Evolutionary conservation across 2,329 filamentous ascomycete genomes (phyloP).

Genomic region (Colletotrichum incanum): DNA sequence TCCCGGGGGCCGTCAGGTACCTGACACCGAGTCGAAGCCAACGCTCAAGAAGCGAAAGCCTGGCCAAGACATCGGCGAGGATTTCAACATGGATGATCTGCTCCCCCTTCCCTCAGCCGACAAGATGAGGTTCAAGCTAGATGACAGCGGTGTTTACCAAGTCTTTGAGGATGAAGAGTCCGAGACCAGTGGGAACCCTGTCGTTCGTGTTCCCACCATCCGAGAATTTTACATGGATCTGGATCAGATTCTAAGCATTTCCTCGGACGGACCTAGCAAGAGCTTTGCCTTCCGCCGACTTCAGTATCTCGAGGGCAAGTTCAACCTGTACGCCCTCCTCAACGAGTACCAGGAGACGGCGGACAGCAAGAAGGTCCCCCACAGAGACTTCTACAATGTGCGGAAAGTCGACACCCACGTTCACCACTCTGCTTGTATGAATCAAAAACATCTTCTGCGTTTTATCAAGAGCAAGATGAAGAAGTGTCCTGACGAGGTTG

Average conservation of each 20-base stretch:
- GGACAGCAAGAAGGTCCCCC: constrained; percentile 97
- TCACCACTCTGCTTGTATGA: constrained; percentile 99
- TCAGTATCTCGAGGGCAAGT: constrained; percentile 97
- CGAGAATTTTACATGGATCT: constrained; percentile 97
- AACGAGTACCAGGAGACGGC: constrained; percentile 99
- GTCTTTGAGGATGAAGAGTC: constrained; percentile 83
- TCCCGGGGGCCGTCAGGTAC: constrained; percentile 41
- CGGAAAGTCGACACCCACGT: constrained; percentile 99
- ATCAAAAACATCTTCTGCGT: constrained; percentile 96
- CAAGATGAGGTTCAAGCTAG: constrained; percentile 83
- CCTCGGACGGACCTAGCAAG: constrained; percentile 95
- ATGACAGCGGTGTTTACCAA: constrained; percentile 91
- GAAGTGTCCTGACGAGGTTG: constrained; percentile 94
- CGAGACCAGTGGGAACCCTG: constrained; percentile 75
- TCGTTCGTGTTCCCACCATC: constrained; percentile 89
- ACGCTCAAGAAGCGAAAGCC: constrained; percentile 81
- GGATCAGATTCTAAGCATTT: constrained; percentile 88
- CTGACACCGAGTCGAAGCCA: constrained; percentile 58
- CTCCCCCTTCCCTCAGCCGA: constrained; percentile 80
- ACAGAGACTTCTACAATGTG: constrained; percentile 99
- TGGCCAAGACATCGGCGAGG: constrained; percentile 90
- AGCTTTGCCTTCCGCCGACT: constrained; percentile 96
- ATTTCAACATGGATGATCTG: constrained; percentile 87
- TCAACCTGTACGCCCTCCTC: constrained; percentile 91
- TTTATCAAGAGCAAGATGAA: constrained; percentile 99